These are phyloP conservation scores for Leishmania aethiopica DNA, from an alignment of 208 protist genomes.

Conservation along the genomic window DNA sequence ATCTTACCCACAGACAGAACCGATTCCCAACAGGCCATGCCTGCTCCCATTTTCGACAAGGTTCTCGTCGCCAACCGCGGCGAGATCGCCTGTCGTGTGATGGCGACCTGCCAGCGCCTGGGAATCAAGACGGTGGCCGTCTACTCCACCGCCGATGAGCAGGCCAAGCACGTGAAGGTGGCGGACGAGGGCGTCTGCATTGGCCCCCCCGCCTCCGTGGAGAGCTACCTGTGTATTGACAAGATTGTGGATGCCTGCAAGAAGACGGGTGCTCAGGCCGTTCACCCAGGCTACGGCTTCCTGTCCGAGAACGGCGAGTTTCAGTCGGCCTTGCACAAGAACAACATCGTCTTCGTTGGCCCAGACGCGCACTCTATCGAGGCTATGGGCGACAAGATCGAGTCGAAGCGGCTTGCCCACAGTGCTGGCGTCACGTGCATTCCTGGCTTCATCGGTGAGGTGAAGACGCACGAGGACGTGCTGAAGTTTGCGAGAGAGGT, in stretches of 20 bases:
- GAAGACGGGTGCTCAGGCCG: slow-evolving; percentile 84
- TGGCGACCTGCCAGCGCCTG: slow-evolving; percentile 89
- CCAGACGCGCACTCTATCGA: slow-evolving; percentile 91
- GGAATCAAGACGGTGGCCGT: slow-evolving; percentile 97
- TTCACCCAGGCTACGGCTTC: slow-evolving; percentile 98
- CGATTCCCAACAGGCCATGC: neutral
- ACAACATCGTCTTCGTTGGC: slow-evolving; percentile 94
- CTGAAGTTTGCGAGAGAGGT: slow-evolving; percentile 63
- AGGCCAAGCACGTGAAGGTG: slow-evolving; percentile 92
- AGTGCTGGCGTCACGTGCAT: slow-evolving; percentile 91
- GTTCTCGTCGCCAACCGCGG: slow-evolving; percentile 97
- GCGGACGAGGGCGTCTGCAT: slow-evolving; percentile 86
- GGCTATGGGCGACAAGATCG: slow-evolving; percentile 95
- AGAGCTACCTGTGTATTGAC: slow-evolving; percentile 93
- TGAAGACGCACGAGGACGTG: slow-evolving; percentile 40
- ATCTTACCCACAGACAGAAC: neutral
- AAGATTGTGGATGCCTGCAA: slow-evolving; percentile 93
- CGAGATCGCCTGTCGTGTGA: slow-evolving; percentile 98
- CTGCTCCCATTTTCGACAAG: slow-evolving; percentile 84
- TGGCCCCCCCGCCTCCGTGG: slow-evolving; percentile 50
- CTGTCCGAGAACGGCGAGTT: slow-evolving; percentile 96
- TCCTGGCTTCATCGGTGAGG: slow-evolving; percentile 52
- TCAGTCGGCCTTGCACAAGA: slow-evolving; percentile 68
- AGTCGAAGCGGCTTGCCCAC: slow-evolving; percentile 92
- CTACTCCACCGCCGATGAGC: slow-evolving; percentile 92